Base-by-base conservation (phyloP, 176 grass and related monocot genomes). In the Musa schizocarpa region DNA sequence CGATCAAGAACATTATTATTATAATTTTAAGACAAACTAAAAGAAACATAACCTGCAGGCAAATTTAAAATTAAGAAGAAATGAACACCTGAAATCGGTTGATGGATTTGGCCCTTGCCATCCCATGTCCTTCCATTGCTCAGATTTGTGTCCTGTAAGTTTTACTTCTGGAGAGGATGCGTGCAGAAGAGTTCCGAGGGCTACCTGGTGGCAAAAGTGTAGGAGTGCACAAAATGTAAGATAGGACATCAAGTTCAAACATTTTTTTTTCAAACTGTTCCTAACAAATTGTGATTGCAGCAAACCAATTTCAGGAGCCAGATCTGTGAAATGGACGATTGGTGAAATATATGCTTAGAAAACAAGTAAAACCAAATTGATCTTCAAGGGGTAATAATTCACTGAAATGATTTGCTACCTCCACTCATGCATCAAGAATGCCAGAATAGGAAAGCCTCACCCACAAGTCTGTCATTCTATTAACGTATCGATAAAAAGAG, bases 111-210 rank as follows among this genome's bases (percentile, higher is more conserved):
- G 86, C 78, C 85, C 86, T 84, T 98, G 90, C 95, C 95, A 91
- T 6, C 95, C 95, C 95, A 98, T 93, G 68, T 91, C 95, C 50
- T 91, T 93, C 90, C 88, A 98, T 13, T 87, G 59, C 56, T 93
- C 86, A 71, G 95, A 98, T 78, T 85, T 91, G 19, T 91, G 78
- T 80, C 86, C 62, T 50, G 77, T 82, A 48, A 91, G 71, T 82
- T 93, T 80, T 85, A 63, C 85, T 69, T 88, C 86, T 13, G 88
- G 90, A 73, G 85, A 97, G 4, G 88, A 97, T 68, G 70, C 73
- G 61, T 87, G 79, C 90, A 88, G 93, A 63, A 97, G 90, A 85
- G 83, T 80, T 65, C 56, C 69, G 27, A 97, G 90, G 2, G 90
- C 85, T 89, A 90, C 90, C 90, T 97, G 78, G 23, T 76, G 22